Base-by-base conservation (phyloP, 805 yeast genomes). In the Teunomyces kruisii region DNA sequence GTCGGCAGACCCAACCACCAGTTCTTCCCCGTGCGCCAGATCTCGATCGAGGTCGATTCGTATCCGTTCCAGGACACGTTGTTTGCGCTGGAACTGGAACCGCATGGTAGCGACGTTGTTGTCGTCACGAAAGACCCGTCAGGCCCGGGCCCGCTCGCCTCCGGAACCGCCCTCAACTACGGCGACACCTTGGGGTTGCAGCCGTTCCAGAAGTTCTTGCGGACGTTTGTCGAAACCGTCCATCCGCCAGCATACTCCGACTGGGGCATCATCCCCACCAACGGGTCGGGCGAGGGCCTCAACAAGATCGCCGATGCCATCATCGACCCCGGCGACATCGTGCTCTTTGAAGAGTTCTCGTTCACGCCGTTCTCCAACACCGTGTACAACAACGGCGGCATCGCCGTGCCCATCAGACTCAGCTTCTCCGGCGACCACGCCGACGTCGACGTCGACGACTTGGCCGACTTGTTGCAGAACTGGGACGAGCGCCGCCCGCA, bases 31-130 rank as follows among this genome's bases (percentile, higher is more conserved):
- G 33, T 47, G n/a, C 35, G 32, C 35, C 15, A 24, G 13, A n/a
- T 47, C 17, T 27, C 40, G 4, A 42, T 47, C 14, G 40, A 44
- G 17, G 36, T 47, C 24, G 47, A 44, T 19, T 37, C 32, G 30
- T 44, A 40, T 31, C 50, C 50, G 17, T 47, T 47, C 43, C 44
- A 47, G 24, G 45, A 47, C 26, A 16, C 48, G 29, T 14, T 44
- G 13, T 47, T 47, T 22, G 38, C 17, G 3, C 22, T 19, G 22
- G 22, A 10, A 26, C 28, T 3, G 12, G 28, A 26, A 10, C 26
- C 5, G 26, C 26, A n/a, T n/a, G 28, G 9, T 7, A 29, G 24
- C 12, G 31, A 32, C n/a, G 19, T 9, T 9, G 19, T n/a, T 3
- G 30, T 17, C 16, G 35, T 15, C 15, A 14, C 28, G n/a, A 19